Base-by-base conservation (phyloP, 495 filamentous ascomycete species). In the Ramalina intermedia region DNA sequence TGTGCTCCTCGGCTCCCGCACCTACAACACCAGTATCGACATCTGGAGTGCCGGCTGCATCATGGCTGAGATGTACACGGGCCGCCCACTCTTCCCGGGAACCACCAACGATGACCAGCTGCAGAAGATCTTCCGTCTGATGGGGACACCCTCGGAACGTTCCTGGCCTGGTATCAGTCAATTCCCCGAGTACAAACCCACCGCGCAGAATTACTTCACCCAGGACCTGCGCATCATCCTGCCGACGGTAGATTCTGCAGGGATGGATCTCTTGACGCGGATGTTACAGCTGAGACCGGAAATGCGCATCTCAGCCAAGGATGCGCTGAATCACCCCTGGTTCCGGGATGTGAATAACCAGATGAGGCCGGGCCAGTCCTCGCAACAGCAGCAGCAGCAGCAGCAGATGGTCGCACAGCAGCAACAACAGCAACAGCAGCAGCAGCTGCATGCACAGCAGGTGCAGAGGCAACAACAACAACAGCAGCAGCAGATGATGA, bases 21-120 rank as follows among this genome's bases (percentile, higher is more conserved):
- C 90, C 36, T 96, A 96, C 65, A 96, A 93, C 65, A 96, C 89
- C 21, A 90, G 84, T 67, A 96, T 96, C 68, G 89, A 96, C 59
- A 96, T 96, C 67, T 96, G 89, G 89, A 89, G 84, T 17, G 89
- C 89, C 13, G 89, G 89, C 37, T 96, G 89, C 63, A 96, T 96
- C 70, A 96, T 96, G 89, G 90, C 89, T 12, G 89, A 96, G 68
- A 91, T 96, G 84, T 95, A 87, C 65, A 93, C 87, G 0, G 90
- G 89, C 12, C 78, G 90, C 3, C 89, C 89, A 0, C 73, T 96
- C 12, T 96, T 96, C 68, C 89, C 89, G 0, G 89, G 89, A 37
- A 96, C 89, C 1, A 93, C 89, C 18, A 96, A 96, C 62, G 89
- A 96, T 63, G 89, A 96, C 65, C 89, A 96, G 63, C 78, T 95